phyloP scores from a whole-genome alignment of 2,329 filamentous ascomycete species.

The Alternaria longipes region DNA sequence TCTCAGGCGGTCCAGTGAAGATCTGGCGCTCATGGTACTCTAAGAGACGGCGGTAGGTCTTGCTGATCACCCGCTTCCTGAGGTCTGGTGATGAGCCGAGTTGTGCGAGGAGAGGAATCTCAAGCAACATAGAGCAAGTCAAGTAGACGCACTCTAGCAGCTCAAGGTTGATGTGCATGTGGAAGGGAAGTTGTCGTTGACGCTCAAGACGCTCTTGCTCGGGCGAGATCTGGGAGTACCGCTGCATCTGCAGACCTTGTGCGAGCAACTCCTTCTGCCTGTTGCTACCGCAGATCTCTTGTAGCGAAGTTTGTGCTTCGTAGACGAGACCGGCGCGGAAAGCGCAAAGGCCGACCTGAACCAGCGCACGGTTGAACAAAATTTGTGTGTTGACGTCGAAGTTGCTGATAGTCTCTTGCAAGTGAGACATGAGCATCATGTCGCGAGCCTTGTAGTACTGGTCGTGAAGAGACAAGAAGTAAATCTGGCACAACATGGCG shows the following conservation, averaged over 20 bases:
- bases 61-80: constrained; percentile 97
- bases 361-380: constrained; percentile 96
- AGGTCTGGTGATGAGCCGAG: constrained; percentile 96
- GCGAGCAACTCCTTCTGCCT: constrained; percentile 97
- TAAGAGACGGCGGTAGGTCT: constrained; percentile 98
- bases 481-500: constrained; percentile 98
- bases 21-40: constrained; percentile 99
- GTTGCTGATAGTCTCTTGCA: constrained; percentile 95
- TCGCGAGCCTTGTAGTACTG: constrained; percentile 98
- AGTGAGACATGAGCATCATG: constrained; percentile 99
- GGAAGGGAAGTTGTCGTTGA: constrained; percentile 97
- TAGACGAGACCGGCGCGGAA: constrained; percentile 98
- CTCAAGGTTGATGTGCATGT: constrained; percentile 99
- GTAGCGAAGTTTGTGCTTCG: constrained; percentile 95
- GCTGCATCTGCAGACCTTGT: constrained; percentile 97
- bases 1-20: constrained; percentile 97
- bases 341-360: constrained; percentile 96
- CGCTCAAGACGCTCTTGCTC: constrained; percentile 98
- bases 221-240: constrained; percentile 93
- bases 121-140: constrained; percentile 98
- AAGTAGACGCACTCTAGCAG: constrained; percentile 98
- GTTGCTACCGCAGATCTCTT: constrained; percentile 97
- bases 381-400: constrained; percentile 98
- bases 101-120: constrained; percentile 96
- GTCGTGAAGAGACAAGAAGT: constrained; percentile 96